Percentiles rank a stretch among this genome's conserved stretches.
Evolutionary conservation across 176 grass and related monocot genomes (phyloP).

Genomic region (Triticum aestivum): DNA sequence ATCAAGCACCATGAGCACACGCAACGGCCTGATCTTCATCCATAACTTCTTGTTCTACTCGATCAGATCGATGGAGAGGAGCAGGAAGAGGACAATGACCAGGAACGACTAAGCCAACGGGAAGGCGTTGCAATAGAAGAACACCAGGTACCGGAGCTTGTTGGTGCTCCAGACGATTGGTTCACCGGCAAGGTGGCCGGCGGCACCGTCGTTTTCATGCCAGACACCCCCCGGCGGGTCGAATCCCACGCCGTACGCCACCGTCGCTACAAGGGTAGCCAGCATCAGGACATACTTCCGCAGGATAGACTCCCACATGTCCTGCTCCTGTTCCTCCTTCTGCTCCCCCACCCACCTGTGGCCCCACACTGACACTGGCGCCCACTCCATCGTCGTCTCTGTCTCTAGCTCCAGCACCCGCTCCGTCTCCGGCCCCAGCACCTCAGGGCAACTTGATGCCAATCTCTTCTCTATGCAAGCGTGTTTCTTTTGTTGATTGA

Average conservation of each 20-base stretch:
- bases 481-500: no score
- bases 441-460: no score
- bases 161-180: not conserved
- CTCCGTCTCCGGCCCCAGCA: no score
- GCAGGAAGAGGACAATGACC: not conserved
- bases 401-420: no score
- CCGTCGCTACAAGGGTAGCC: not conserved
- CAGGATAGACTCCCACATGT: not conserved
- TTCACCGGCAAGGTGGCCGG: not conserved
- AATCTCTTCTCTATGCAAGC: no score
- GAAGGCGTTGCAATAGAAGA: conserved; percentile 29
- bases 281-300: conserved; percentile 16
- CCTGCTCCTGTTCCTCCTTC: no score
- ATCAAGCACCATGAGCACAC: not conserved
- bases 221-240: not conserved
- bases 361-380: no score
- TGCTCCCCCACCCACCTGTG: no score
- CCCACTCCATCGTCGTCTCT: no score
- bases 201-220: not conserved
- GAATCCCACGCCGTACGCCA: conserved; percentile 23
- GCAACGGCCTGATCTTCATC: not conserved
- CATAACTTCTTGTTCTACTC: not conserved
- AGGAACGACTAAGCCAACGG: conserved; percentile 1
- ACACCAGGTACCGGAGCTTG: not conserved
- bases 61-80: not conserved